These are phyloP conservation scores for Trichoderma citrinoviride DNA, from an alignment of 2,329 filamentous ascomycete species.

Conservation along the genomic window DNA sequence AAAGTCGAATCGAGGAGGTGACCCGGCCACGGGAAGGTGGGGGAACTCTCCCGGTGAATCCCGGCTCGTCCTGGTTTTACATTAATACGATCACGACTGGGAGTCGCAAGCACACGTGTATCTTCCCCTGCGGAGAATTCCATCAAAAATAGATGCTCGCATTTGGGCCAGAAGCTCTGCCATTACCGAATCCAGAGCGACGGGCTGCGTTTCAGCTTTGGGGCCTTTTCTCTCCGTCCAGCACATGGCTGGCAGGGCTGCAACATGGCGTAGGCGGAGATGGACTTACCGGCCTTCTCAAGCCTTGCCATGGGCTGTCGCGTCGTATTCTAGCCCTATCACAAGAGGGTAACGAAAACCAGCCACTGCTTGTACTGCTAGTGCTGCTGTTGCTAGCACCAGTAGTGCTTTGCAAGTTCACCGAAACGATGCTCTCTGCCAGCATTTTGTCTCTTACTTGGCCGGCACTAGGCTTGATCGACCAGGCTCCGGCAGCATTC, in stretches of 20 bases:
- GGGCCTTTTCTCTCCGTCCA: background rate
- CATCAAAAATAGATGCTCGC: background rate
- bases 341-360: background rate
- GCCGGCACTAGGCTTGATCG: slow-evolving; percentile 6
- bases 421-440: background rate
- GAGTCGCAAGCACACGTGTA: background rate
- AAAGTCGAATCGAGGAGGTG: slow-evolving; percentile 1
- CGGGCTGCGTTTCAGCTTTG: background rate
- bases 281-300: background rate
- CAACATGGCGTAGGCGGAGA: slow-evolving; percentile 8
- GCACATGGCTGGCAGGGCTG: background rate
- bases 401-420: slow-evolving; percentile 1
- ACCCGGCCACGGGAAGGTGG: slow-evolving; percentile 9
- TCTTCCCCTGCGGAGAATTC: slow-evolving; percentile 4
- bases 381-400: background rate
- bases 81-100: background rate
- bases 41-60: slow-evolving; percentile 7
- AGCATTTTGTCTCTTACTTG: background rate
- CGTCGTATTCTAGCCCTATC: slow-evolving; percentile 17
- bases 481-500: slow-evolving; percentile 3
- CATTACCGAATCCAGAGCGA: background rate
- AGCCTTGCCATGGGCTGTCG: background rate
- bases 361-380: background rate
- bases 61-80: background rate
- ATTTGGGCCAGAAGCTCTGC: background rate